Percentiles rank a stretch among this genome's conserved stretches.
Evolutionary conservation across 768 basidiomycete genomes (phyloP).

Genomic region (Auricularia cornea): DNA sequence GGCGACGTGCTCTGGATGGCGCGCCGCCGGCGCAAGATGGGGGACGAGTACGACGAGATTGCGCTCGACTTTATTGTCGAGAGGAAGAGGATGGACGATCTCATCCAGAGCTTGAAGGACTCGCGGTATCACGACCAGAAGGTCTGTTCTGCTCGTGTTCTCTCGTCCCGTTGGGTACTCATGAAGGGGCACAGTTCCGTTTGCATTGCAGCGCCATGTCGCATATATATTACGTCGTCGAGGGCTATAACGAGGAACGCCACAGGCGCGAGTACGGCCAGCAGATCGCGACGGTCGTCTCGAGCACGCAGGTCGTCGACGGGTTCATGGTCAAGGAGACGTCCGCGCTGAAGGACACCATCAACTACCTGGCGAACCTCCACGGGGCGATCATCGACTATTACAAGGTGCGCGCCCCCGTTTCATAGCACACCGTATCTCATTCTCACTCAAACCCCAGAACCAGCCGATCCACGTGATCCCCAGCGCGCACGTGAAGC

Average conservation of each 20-base stretch:
- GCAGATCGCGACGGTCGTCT: constrained; percentile 28
- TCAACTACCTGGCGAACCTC: constrained; percentile 26
- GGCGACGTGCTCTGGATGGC: constrained; percentile 37
- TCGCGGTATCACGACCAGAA: constrained; percentile 15
- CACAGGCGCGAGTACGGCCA: constrained; percentile 8
- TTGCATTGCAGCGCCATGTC: constrained; percentile 25
- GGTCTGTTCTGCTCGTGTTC: constrained; percentile 9
- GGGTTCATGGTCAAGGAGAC: constrained; percentile 31
- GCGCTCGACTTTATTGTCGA: constrained; percentile 35
- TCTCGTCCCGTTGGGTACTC: background rate
- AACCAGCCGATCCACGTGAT: constrained; percentile 20
- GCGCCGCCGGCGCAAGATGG: constrained; percentile 8
- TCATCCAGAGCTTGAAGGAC: constrained; percentile 28
- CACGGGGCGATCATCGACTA: constrained; percentile 22
- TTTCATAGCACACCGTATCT: background rate
- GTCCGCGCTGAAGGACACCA: constrained; percentile 23
- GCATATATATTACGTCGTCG: constrained; percentile 29
- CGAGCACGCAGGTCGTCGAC: constrained; percentile 29
- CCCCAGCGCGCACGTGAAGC: constrained; percentile 20
- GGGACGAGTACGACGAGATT: constrained; percentile 17
- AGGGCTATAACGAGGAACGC: constrained; percentile 19
- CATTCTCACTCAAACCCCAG: constrained; percentile 1
- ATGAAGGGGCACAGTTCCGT: constrained; percentile 21
- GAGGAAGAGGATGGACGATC: constrained; percentile 33
- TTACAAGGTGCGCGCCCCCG: constrained; percentile 7